Evolutionary conservation across 2,329 filamentous ascomycete genomes (phyloP).

Genomic region (Fusarium sp.): DNA sequence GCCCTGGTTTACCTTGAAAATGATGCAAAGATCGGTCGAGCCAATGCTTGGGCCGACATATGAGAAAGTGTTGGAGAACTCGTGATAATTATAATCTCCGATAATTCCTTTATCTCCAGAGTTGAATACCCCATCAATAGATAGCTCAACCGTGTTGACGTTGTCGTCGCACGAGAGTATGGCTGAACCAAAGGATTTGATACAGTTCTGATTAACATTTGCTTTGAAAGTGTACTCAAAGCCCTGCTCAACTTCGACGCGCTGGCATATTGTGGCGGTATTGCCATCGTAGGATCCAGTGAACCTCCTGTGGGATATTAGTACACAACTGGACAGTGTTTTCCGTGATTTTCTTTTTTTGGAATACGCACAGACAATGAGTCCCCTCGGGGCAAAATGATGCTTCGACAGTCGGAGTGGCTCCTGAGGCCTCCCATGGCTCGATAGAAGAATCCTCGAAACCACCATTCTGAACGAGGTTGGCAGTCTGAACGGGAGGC

Average conservation of each 20-base stretch:
- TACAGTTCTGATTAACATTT: background rate
- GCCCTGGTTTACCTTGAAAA: background rate
- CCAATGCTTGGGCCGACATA: background rate
- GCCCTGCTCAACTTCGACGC: background rate
- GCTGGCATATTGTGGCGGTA: background rate
- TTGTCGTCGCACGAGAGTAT: background rate
- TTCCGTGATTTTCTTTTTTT: rapidly evolving
- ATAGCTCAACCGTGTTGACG: background rate
- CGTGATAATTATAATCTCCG: background rate
- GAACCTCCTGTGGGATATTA: background rate
- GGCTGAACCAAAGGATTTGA: background rate
- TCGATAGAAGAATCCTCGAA: background rate
- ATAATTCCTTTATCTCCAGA: background rate
- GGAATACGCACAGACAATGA: background rate
- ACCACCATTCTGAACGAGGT: background rate
- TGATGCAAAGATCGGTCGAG: background rate
- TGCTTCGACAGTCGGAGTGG: background rate
- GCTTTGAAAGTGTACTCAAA: background rate
- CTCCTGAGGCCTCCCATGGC: background rate
- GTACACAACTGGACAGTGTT: background rate
- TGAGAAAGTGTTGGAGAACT: background rate
- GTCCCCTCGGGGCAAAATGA: background rate
- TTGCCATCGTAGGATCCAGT: background rate
- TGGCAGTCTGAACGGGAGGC: background rate
- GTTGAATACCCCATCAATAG: background rate